These are phyloP conservation scores for Magnolia sinica DNA, from an alignment of 164 flowering plant species.

Conservation along the genomic window DNA sequence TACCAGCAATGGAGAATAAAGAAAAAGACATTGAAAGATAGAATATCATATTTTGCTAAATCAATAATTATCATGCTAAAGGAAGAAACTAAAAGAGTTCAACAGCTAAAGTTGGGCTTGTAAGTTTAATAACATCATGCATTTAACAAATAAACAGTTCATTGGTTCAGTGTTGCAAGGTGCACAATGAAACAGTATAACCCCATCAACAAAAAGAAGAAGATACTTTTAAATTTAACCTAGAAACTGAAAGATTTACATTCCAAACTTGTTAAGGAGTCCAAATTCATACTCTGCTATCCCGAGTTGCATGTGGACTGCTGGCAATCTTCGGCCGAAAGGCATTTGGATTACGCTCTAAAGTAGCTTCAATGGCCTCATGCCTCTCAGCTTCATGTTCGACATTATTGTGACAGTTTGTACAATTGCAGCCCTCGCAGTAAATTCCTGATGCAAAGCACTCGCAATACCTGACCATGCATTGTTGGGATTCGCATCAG, in stretches of 20 bases:
- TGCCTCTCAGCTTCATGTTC: constrained; percentile 81
- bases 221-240: not conserved
- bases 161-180: not conserved
- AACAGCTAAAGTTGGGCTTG: not conserved
- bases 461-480: constrained; percentile 79
- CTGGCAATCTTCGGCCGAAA: constrained; percentile 94
- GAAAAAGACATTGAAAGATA: no score
- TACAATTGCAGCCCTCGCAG: constrained; percentile 96
- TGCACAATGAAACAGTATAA: not conserved
- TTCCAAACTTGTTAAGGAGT: not conserved
- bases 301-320: constrained; percentile 75
- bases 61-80: no score
- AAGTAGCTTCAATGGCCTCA: constrained; percentile 84
- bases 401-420: constrained; percentile 80
- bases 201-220: not conserved
- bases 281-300: constrained; percentile 52
- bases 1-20: no score
- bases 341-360: constrained; percentile 95
- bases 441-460: constrained; percentile 95
- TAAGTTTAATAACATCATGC: not conserved
- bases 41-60: no score
- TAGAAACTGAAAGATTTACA: not conserved
- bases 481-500: not conserved
- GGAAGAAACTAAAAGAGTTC: no score
- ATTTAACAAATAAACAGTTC: not conserved